A percentile compares a stretch with the other conserved stretches of the same genome.
phyloP scores from a whole-genome alignment of 2,329 filamentous ascomycete species.

The Chaetothyriales sp. region DNA sequence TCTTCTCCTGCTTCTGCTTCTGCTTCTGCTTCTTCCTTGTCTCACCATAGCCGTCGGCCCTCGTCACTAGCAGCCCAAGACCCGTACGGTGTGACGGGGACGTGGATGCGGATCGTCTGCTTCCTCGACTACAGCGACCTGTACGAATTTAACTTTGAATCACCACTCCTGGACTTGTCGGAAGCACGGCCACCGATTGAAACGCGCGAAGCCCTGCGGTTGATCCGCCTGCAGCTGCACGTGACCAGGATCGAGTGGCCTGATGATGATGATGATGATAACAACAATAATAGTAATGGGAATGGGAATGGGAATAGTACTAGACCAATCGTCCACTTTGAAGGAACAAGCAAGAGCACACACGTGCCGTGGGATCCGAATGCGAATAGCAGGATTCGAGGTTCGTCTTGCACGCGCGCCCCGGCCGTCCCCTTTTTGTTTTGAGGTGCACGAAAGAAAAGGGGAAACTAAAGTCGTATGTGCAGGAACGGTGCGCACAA shows the following conservation, averaged over 20 bases:
- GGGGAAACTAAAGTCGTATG: too few species aligned
- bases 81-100: constrained; percentile 58
- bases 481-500: constrained; percentile 48
- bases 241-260: constrained; percentile 49
- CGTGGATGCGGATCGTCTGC: constrained; percentile 50
- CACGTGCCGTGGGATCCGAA: constrained; percentile 56
- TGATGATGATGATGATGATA: constrained; percentile 38
- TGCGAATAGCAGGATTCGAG: constrained; percentile 52
- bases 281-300: background rate
- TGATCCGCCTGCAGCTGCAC: constrained; percentile 55
- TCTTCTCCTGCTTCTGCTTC: background rate
- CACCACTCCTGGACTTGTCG: constrained; percentile 26
- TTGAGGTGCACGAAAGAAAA: too few species aligned
- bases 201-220: constrained; percentile 52
- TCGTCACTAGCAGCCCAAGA: constrained; percentile 40
- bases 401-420: too few species aligned
- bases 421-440: background rate
- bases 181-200: constrained; percentile 42
- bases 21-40: background rate
- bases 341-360: constrained; percentile 46
- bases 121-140: constrained; percentile 59
- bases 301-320: constrained; percentile 16
- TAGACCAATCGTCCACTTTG: constrained; percentile 53
- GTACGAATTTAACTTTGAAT: constrained; percentile 56
- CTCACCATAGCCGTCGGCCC: background rate